Conservation (phyloP, 1,284 basidiomycete genomes). For the Moniliophthora roreri region DNA sequence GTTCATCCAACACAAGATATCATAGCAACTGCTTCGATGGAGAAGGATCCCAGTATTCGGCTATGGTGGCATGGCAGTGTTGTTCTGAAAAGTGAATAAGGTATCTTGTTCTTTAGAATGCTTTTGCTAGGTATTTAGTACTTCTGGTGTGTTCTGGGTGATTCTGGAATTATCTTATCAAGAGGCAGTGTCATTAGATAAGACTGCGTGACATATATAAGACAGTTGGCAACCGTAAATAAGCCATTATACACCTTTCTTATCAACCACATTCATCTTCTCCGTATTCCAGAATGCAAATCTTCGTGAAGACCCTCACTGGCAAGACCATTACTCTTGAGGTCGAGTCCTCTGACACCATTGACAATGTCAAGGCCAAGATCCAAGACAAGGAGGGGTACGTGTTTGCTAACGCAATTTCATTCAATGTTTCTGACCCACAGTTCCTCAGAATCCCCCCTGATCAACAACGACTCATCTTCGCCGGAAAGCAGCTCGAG, state of each 20-base stretch:
- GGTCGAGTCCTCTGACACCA: conserved; percentile 85
- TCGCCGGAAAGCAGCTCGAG: conserved; percentile 87
- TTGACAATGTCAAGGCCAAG: conserved; percentile 83
- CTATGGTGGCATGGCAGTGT: conserved; percentile 64
- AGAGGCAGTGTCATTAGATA: conserved; percentile 1
- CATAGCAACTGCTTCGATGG: conserved; percentile 82
- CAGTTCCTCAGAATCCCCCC: conserved; percentile 35
- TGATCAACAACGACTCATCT: conserved; percentile 75
- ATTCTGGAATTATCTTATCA: not conserved
- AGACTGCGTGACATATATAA: not conserved
- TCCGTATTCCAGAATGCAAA: conserved; percentile 59
- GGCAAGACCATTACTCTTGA: conserved; percentile 91
- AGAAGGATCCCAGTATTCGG: conserved; percentile 80
- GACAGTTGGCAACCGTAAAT: not conserved
- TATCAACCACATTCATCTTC: conserved; percentile 4
- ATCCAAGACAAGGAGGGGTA: conserved; percentile 81
- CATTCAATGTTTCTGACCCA: conserved; percentile 1
- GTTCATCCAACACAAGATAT: conserved; percentile 70
- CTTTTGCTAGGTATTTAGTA: not conserved
- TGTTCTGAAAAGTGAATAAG: not conserved
- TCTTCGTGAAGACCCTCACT: conserved; percentile 86
- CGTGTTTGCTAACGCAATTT: conserved; percentile 12
- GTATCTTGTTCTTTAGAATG: not conserved
- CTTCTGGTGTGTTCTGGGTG: not conserved
- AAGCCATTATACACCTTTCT: not conserved